phyloP scores from a whole-genome alignment of 2,329 filamentous ascomycete species.

The Cladophialophora yegresii region DNA sequence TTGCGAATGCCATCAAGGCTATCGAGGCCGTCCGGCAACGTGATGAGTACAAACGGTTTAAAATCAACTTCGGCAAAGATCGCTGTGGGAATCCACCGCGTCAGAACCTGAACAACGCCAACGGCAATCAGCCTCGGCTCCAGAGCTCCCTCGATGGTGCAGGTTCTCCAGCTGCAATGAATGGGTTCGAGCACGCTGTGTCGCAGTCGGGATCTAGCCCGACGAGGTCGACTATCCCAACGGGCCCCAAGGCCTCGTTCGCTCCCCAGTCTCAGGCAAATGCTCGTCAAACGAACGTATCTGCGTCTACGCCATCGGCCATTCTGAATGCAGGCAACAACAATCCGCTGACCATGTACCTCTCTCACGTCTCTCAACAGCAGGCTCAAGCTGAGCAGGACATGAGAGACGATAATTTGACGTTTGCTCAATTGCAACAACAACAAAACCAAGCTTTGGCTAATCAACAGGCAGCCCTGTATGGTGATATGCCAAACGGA shows the following conservation, averaged over 20 bases:
- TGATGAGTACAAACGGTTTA: slow-evolving; percentile 97
- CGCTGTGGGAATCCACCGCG: slow-evolving; percentile 94
- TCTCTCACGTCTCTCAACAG: slow-evolving; percentile 69
- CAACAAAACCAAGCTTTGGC: slow-evolving; percentile 67
- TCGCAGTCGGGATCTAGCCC: slow-evolving; percentile 63
- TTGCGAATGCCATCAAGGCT: slow-evolving; percentile 98
- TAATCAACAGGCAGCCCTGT: slow-evolving; percentile 78
- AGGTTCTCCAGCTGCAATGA: slow-evolving; percentile 59
- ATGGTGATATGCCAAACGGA: slow-evolving; percentile 65
- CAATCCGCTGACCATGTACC: slow-evolving; percentile 91
- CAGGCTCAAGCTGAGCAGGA: slow-evolving; percentile 69
- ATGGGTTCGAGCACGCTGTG: slow-evolving; percentile 58
- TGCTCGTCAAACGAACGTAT: slow-evolving; percentile 53
- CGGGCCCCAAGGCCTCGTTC: slow-evolving; percentile 56
- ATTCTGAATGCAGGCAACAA: slow-evolving; percentile 76
- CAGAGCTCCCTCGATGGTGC: slow-evolving; percentile 55
- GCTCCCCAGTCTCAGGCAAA: slow-evolving; percentile 57
- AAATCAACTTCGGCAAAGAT: slow-evolving; percentile 99
- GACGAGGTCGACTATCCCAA: slow-evolving; percentile 56
- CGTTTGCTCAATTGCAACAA: slow-evolving; percentile 53
- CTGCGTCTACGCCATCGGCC: slow-evolving; percentile 67
- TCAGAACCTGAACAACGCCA: slow-evolving; percentile 67
- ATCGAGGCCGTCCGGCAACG: slow-evolving; percentile 93
- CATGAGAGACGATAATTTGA: slow-evolving; percentile 46
- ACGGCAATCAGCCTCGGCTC: slow-evolving; percentile 67